A percentile compares a stretch with the other conserved stretches of the same genome.
These are phyloP conservation scores for Thuidium tamariscinum DNA, from an alignment of 225 moss, liverwort and hornwort species.

Conservation along the genomic window DNA sequence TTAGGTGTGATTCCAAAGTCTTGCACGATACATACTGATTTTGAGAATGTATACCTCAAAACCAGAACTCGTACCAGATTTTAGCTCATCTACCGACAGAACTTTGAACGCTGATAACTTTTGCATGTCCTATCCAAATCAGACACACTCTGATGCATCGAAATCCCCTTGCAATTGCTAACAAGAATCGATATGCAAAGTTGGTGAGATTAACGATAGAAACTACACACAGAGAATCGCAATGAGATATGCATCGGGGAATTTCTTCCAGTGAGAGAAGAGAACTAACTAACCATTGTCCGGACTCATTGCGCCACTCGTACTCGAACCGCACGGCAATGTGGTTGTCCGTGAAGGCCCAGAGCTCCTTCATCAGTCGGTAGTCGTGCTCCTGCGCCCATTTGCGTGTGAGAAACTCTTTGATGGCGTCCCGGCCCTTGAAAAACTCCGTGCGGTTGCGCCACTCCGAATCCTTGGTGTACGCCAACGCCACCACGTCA, in stretches of 20 bases:
- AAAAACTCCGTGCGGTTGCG: constrained; percentile 83
- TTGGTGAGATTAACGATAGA: background rate
- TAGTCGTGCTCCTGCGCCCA: constrained; percentile 89
- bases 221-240: background rate
- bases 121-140: background rate
- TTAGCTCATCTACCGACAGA: background rate
- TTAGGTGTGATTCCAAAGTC: background rate
- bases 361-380: constrained; percentile 89
- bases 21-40: background rate
- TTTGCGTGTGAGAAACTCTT: constrained; percentile 64
- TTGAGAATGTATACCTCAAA: background rate
- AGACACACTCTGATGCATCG: background rate
- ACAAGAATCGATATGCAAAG: background rate
- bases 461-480: constrained; percentile 80
- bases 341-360: constrained; percentile 73
- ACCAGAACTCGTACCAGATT: background rate
- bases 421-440: constrained; percentile 73
- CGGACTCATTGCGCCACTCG: constrained; percentile 70
- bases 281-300: constrained; percentile 31
- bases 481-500: constrained; percentile 55
- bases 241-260: background rate
- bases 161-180: background rate
- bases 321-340: constrained; percentile 94
- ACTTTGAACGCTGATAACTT: background rate
- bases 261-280: background rate